phyloP scores from a whole-genome alignment of 768 basidiomycete genomes.

The Amyloporia xantha region DNA sequence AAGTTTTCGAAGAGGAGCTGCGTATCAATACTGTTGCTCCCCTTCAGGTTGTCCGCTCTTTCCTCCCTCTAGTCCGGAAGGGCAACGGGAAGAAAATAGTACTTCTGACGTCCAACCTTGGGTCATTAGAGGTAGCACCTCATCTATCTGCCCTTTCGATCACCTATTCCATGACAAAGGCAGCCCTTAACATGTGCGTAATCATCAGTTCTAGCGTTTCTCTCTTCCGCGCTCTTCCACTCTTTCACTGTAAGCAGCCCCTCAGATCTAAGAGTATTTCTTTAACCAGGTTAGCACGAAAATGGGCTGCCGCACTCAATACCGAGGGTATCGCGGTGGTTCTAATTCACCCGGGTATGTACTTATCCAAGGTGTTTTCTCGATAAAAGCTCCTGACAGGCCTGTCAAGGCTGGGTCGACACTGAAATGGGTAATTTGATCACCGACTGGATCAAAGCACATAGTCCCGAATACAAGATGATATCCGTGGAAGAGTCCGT shows the following conservation, averaged over 20 bases:
- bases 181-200: conserved; percentile 2
- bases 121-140: background rate
- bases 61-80: conserved; percentile 1
- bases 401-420: conserved; percentile 1
- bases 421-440: conserved; percentile 1
- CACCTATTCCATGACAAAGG: conserved; percentile 1
- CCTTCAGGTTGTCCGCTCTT: background rate
- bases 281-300: background rate
- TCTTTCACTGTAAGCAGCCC: too few species aligned
- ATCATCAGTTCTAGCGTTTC: background rate
- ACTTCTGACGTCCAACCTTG: background rate
- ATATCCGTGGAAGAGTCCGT: background rate
- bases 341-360: conserved; percentile 3
- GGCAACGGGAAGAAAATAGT: conserved; percentile 1
- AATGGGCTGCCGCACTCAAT: background rate
- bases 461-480: background rate
- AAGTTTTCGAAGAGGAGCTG: conserved; percentile 1
- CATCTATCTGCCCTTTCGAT: background rate
- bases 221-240: too few species aligned
- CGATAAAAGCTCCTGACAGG: background rate
- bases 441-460: background rate
- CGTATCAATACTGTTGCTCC: conserved; percentile 1
- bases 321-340: background rate
- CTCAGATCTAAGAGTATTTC: too few species aligned
- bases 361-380: background rate